A percentile compares a stretch with the other conserved stretches of the same genome.
phyloP scores from a whole-genome alignment of 1,284 basidiomycete species.

The Cryptococcus neoformans region DNA sequence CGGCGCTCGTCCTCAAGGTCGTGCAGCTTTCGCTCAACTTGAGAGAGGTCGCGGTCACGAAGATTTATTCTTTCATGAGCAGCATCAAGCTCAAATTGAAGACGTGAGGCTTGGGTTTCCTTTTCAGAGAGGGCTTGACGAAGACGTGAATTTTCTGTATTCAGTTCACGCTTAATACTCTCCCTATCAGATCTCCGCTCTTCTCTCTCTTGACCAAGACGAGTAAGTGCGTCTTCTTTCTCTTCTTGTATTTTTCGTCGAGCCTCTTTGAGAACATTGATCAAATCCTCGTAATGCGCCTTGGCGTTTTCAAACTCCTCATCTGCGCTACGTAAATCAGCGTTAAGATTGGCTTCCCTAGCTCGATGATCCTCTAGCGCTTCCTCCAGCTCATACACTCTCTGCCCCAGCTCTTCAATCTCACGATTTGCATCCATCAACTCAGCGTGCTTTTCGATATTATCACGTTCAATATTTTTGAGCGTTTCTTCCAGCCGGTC shows the following conservation, averaged over 20 bases:
- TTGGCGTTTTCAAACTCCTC: conserved; percentile 65
- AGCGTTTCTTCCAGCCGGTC: conserved; percentile 46
- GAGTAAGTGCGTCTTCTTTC: conserved; percentile 64
- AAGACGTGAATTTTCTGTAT: conserved; percentile 50
- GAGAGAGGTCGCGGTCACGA: conserved; percentile 60
- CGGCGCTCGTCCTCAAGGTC: conserved; percentile 55
- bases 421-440: conserved; percentile 60
- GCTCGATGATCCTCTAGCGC: conserved; percentile 58
- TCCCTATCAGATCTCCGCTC: conserved; percentile 37
- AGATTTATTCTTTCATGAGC: conserved; percentile 49
- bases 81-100: conserved; percentile 46
- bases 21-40: conserved; percentile 70
- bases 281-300: conserved; percentile 66
- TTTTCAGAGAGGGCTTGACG: conserved; percentile 47
- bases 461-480: conserved; percentile 42
- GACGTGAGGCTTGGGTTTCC: conserved; percentile 41
- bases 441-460: conserved; percentile 45
- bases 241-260: conserved; percentile 47
- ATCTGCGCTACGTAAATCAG: conserved; percentile 52
- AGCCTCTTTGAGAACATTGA: conserved; percentile 74
- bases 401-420: conserved; percentile 57
- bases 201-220: conserved; percentile 57
- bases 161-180: conserved; percentile 47
- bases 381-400: conserved; percentile 53
- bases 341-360: conserved; percentile 57